Base-by-base conservation (phyloP, 1,284 basidiomycete species). In the Ceratobasidium sp. region DNA sequence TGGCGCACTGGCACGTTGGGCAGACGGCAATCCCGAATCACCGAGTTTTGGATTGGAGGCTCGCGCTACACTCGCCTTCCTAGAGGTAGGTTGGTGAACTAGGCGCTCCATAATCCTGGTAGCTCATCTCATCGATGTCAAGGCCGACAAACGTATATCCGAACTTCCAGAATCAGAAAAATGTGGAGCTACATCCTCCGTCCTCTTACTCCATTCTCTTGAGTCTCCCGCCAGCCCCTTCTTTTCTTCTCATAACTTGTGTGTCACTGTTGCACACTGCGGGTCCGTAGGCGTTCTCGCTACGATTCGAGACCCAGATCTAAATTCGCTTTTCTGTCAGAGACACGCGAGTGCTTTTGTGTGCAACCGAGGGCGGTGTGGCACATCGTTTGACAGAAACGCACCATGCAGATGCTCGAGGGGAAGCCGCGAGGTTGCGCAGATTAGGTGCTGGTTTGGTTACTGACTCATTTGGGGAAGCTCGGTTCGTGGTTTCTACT, bases 381-480 rank as follows among this genome's bases (percentile, higher is more conserved):
- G 94, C 93, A 23, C 86, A 90, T 48, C 90, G 94, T 0, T 92
- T 98, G 88, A 96, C 96, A 0, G 95, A 97, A 84, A 91, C 91
- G 50, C 97, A 99, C 84, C 97, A 98, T 84, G 94, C 96, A 20
- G 97, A 99, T 82, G 90, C 95, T 28, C 92, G 91, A 28, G 88
- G 93, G 23, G 98, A 99, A 84, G 91, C 95, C 13, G 91, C 91
- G 57, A 89, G 97, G 42, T 86, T 99, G 68, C 91, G 97, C 61
- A 90, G 93, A 77, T 94, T 96, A 90, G 97, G 96, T 20, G 93
- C 93, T 7, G 92, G 95, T 1, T 86, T 98, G 40, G 94, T 98
- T 64, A 95, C 95, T 4, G 97, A 99, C 84, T 96, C 95, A 3
- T 99, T 96, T 83, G 97, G 98, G 46, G 97, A 99, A 87, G 91